Base-by-base conservation (phyloP, 805 yeast species). In the Lachancea sp. region DNA sequence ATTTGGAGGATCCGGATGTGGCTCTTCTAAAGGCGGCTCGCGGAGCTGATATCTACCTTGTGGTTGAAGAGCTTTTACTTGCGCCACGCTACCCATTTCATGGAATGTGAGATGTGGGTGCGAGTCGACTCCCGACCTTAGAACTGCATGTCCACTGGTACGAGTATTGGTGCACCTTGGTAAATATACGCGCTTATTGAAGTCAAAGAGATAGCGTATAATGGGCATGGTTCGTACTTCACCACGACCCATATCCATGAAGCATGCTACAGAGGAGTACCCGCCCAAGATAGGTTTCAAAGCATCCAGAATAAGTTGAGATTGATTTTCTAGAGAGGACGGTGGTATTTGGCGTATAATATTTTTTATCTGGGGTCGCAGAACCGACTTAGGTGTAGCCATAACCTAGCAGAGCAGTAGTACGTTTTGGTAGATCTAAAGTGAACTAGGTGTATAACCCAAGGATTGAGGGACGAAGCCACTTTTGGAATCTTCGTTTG, bases 231-330 rank as follows among this genome's bases (percentile, higher is more conserved):
- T 88, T 41, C 74, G 73, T 1, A 83, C 66, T 60, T 89, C 97
- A 37, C 77, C 70, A 16, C 61, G 48, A 2, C 81, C 86, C 88
- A 89, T 81, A 56, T 74, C 78, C 83, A 88, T 75, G 53, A 76
- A 89, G 22, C 86, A 54, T 0, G 82, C 96, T 2, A 88, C 67
- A 63, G 45, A 24, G 8, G 24, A 23, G 23, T 36, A 33, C 11
- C 39, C 40, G 12, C 29, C 38, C 15, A 58, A 38, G 1, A 56
- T 22, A 1, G 48, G 29, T n/a, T 36, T 21, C 7, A 63, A 34
- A 1, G 41, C 42, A 1, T 35, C 31, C 0, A 57, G 36, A 6
- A 60, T 47, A 8, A 41, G 42, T 1, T 31, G 22, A 0, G 69
- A 63, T 39, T 65, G 69, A 1, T 11, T 5, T 2, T 29, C 43